Evolutionary conservation across 352 stramenopile genomes (phyloP).

Genomic region (Pythium angustatum): DNA sequence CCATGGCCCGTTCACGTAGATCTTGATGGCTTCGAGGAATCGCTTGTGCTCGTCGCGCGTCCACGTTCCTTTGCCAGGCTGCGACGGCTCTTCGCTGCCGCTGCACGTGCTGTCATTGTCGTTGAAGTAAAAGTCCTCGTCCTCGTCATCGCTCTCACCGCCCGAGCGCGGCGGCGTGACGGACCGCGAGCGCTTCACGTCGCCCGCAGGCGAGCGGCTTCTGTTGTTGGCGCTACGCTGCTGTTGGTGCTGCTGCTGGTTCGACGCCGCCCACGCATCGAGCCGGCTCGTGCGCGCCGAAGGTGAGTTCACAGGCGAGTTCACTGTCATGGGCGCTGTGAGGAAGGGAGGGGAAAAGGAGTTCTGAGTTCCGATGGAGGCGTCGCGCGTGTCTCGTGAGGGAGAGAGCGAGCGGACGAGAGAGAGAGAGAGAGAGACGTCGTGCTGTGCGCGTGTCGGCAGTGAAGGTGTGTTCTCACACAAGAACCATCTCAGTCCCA

Average conservation of each 20-base stretch:
- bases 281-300: conserved; percentile 21
- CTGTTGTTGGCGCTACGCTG: conserved; percentile 11
- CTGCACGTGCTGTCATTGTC: conserved; percentile 27
- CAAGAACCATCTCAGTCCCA: conserved; percentile 10
- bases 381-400: not conserved
- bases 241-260: too few relatives aligned
- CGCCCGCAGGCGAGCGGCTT: conserved; percentile 6
- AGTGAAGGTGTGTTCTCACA: conserved; percentile 5
- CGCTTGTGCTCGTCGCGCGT: conserved; percentile 61
- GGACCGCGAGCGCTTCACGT: conserved; percentile 5
- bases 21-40: conserved; percentile 77
- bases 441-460: too few relatives aligned
- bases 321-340: conserved; percentile 1
- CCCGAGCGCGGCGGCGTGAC: conserved; percentile 20
- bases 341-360: not conserved
- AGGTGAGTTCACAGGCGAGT: conserved; percentile 16
- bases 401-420: not conserved
- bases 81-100: conserved; percentile 24
- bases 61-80: conserved; percentile 48
- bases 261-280: conserved; percentile 21
- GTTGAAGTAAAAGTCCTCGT: conserved; percentile 18
- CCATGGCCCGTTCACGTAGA: conserved; percentile 70
- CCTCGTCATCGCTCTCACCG: conserved; percentile 25
- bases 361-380: conserved; percentile 1
- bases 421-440: not conserved